Conservation (phyloP, 1,139 yeast genomes). For the Yamadazyma pseudoaaseri region DNA sequence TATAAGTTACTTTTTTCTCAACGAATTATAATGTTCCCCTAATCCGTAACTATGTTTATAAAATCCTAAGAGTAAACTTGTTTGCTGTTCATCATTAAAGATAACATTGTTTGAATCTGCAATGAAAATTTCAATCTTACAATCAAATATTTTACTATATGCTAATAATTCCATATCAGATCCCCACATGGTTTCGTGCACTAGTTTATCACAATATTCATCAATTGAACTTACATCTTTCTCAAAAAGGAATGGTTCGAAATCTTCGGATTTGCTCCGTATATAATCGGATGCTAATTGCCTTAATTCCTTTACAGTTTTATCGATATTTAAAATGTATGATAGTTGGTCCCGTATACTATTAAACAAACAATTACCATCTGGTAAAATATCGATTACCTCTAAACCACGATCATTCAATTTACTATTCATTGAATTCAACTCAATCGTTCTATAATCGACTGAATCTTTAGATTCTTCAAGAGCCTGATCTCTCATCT, state of each 20-base stretch:
- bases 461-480: slow-evolving; percentile 62
- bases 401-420: slow-evolving; percentile 47
- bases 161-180: slow-evolving; percentile 92
- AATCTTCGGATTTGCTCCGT: slow-evolving; percentile 61
- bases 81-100: slow-evolving; percentile 55
- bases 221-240: slow-evolving; percentile 68
- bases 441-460: slow-evolving; percentile 69
- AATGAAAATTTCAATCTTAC: slow-evolving; percentile 73
- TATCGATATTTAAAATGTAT: slow-evolving; percentile 10
- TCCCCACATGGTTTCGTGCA: slow-evolving; percentile 88
- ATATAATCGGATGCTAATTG: slow-evolving; percentile 66
- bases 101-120: slow-evolving; percentile 66
- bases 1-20: too few species aligned
- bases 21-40: slow-evolving; percentile 97
- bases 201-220: slow-evolving; percentile 68
- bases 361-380: slow-evolving; percentile 92
- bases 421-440: slow-evolving; percentile 56
- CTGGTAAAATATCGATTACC: slow-evolving; percentile 75
- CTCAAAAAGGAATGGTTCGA: slow-evolving; percentile 78
- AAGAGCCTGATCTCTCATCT: slow-evolving; percentile 64
- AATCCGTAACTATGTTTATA: slow-evolving; percentile 84
- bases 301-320: slow-evolving; percentile 57
- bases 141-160: slow-evolving; percentile 60
- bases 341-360: slow-evolving; percentile 76
- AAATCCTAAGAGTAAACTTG: slow-evolving; percentile 69